Base-by-base conservation (phyloP, 257 asterid genomes). In the Ehretia macrophylla region DNA sequence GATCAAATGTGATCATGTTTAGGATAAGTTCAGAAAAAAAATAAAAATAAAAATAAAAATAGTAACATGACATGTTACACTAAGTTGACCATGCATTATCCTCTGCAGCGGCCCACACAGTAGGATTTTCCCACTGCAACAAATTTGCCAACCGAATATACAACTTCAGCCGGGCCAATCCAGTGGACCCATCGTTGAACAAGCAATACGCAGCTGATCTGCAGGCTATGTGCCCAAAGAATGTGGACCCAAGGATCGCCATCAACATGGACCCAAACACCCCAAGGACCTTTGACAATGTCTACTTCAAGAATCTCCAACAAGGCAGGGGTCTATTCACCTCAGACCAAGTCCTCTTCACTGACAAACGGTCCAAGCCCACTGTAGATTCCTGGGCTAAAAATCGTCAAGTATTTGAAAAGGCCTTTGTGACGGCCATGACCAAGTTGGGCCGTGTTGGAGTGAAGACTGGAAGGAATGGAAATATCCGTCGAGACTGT, bases 401-500 rank as follows among this genome's bases (percentile, higher is more conserved):
- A 14, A 40, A 66, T 14, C 1, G 65, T 5, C 8, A 14, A 19
- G 58, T 59, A 17, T 66, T 66, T 20, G 20, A 58, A 20, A 23
- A 1, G 19, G 59, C 71, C 37, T 58, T 66, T 16, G 32, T 58
- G 13, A 42, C 47, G 14, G 95, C 98, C 20, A 81, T 88, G 5
- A 88, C 95, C 1, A 86, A 84, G 32, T 20, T 92, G 82, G 97
- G 97, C 20, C 85, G 95, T 73, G 83, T 92, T 54, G 97, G 97
- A 16, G 83, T 88, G 39, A 88, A 85, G 73, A 82, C 90, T 0
- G 81, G 82, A 12, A 50, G 8, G 0, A 61, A 72, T 20, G 97
- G 97, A 2, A 92, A 92, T 59, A 86, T 92, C 32, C 93, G 98
- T 4, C 55, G 82, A 10, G 95, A 92, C 44, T 92, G 98, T 14